A percentile compares a stretch with the other conserved stretches of the same genome.
These are phyloP conservation scores for Thermomucor indicae-seudaticae DNA, from an alignment of 371 early-diverging fungal species.

Conservation along the genomic window DNA sequence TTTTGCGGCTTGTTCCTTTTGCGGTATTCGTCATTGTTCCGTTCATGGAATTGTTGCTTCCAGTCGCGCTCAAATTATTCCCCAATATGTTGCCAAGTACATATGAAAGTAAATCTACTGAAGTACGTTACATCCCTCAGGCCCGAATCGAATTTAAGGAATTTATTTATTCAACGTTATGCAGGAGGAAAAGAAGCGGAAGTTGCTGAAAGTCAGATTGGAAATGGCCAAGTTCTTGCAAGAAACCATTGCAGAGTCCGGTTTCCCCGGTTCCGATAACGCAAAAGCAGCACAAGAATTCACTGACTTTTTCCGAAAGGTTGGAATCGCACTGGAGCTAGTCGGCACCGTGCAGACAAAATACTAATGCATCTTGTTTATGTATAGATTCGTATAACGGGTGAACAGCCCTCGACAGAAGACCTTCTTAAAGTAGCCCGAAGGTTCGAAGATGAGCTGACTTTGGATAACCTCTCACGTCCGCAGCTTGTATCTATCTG, in stretches of 20 bases:
- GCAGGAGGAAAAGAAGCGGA: slow-evolving; percentile 88
- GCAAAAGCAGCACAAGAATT: slow-evolving; percentile 75
- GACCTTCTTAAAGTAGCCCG: slow-evolving; percentile 83
- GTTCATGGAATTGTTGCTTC: slow-evolving; percentile 91
- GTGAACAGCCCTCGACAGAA: slow-evolving; percentile 78
- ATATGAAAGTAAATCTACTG: slow-evolving; percentile 86
- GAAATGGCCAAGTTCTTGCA: slow-evolving; percentile 94
- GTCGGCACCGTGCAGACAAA: neutral
- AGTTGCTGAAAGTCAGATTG: slow-evolving; percentile 84
- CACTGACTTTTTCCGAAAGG: slow-evolving; percentile 77
- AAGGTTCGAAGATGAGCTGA: slow-evolving; percentile 88
- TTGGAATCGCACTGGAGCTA: slow-evolving; percentile 9
- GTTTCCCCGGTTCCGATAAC: slow-evolving; percentile 54
- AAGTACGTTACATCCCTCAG: slow-evolving; percentile 27
- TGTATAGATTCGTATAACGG: slow-evolving; percentile 77
- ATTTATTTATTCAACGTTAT: neutral
- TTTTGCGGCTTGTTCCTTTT: slow-evolving; percentile 90
- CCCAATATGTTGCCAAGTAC: slow-evolving; percentile 97
- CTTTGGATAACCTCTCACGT: slow-evolving; percentile 88
- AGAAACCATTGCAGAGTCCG: slow-evolving; percentile 90
- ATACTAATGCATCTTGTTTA: neutral
- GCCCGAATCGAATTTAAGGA: neutral
- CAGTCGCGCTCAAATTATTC: slow-evolving; percentile 90
- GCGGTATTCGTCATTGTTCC: slow-evolving; percentile 90
- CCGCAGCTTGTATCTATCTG: slow-evolving; percentile 94